A percentile compares a stretch with the other conserved stretches of the same genome.
Conservation (phyloP, 169 alveolate species). For the Plasmodium gonderi region DNA sequence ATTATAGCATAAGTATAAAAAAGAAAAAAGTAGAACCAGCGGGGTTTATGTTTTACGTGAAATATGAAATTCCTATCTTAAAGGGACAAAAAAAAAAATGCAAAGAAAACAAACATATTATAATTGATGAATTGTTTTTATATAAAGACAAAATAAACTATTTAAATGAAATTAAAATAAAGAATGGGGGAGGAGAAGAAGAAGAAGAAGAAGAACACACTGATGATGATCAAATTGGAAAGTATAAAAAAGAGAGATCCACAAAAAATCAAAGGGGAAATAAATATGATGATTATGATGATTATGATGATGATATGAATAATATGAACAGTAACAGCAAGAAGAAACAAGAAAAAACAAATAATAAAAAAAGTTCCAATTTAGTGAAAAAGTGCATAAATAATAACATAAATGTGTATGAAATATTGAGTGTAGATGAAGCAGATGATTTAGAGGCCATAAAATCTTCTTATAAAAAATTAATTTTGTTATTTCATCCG, state of each 20-base stretch:
- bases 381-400: slow-evolving; percentile 79
- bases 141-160: slow-evolving; percentile 64
- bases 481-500: slow-evolving; percentile 84
- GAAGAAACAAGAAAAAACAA: slow-evolving; percentile 29
- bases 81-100: slow-evolving; percentile 10
- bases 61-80: slow-evolving; percentile 70
- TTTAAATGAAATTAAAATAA: slow-evolving; percentile 10
- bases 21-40: slow-evolving; percentile 80
- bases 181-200: neutral
- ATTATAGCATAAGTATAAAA: slow-evolving; percentile 22
- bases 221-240: neutral
- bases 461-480: slow-evolving; percentile 79
- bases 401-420: slow-evolving; percentile 81
- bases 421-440: slow-evolving; percentile 79
- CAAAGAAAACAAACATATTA: neutral
- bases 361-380: slow-evolving; percentile 39
- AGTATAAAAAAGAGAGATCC: neutral
- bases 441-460: slow-evolving; percentile 80
- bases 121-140: slow-evolving; percentile 56
- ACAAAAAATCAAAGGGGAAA: slow-evolving; percentile 2
- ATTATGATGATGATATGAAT: neutral
- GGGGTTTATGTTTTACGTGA: slow-evolving; percentile 81
- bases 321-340: slow-evolving; percentile 17
- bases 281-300: slow-evolving; percentile 8
- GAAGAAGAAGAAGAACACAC: neutral